A percentile compares a stretch with the other conserved stretches of the same genome.
phyloP scores from a whole-genome alignment of 2,329 filamentous ascomycete genomes.

The Aureobasidium namibiae region DNA sequence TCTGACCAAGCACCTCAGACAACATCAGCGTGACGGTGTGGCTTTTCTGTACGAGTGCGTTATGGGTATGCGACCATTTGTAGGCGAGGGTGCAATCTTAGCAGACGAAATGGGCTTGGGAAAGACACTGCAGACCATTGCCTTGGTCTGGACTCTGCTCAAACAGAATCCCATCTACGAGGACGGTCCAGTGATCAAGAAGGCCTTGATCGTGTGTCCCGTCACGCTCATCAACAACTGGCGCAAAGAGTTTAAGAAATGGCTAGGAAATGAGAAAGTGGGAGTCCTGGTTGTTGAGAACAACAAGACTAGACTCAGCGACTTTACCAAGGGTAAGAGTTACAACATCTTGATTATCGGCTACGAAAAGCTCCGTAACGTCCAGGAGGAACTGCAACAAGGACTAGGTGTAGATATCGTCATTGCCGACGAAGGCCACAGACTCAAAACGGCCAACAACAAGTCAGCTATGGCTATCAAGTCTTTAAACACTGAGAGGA shows the following conservation, averaged over 20 bases:
- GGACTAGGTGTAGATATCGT: constrained; percentile 59
- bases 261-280: constrained; percentile 62
- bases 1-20: constrained; percentile 52
- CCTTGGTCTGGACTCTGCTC: constrained; percentile 61
- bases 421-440: constrained; percentile 61
- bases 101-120: constrained; percentile 71
- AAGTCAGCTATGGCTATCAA: constrained; percentile 60
- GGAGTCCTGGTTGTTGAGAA: constrained; percentile 60
- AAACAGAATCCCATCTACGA: constrained; percentile 62
- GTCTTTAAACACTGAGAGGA: constrained; percentile 51
- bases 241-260: constrained; percentile 65
- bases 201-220: constrained; percentile 65
- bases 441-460: constrained; percentile 61
- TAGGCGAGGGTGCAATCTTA: constrained; percentile 61
- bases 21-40: constrained; percentile 62
- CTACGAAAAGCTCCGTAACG: constrained; percentile 59
- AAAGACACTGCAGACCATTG: constrained; percentile 66
- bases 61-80: constrained; percentile 60
- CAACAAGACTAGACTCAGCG: constrained; percentile 52
- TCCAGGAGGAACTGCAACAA: constrained; percentile 57
- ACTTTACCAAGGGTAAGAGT: constrained; percentile 60
- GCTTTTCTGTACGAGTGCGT: constrained; percentile 67
- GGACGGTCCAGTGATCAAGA: constrained; percentile 53
- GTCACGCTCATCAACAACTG: constrained; percentile 66
- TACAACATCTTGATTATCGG: constrained; percentile 68